These are phyloP conservation scores for Syncephalastrum sp. DNA, from an alignment of 371 early-diverging fungal species.

Conservation along the genomic window DNA sequence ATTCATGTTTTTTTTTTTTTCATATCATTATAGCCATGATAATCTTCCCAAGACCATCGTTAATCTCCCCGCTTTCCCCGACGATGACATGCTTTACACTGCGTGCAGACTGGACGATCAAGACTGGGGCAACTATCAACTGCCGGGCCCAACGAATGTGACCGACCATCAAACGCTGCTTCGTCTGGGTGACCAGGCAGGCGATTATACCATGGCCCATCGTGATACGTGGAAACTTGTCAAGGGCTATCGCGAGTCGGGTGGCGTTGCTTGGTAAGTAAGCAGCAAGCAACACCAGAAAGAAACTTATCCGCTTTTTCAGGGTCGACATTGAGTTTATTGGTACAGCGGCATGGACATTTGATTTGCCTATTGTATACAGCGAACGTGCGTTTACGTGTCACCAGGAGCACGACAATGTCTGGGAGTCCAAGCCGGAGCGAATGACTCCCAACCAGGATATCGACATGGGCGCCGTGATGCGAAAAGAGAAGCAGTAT, in stretches of 20 bases:
- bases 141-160: conserved; percentile 21
- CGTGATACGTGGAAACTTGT: conserved; percentile 42
- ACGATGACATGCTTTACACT: conserved; percentile 37
- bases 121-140: conserved; percentile 35
- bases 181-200: conserved; percentile 40
- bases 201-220: conserved; percentile 48
- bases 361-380: conserved; percentile 33
- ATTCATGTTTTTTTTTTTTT: too few relatives aligned
- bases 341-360: conserved; percentile 35
- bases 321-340: conserved; percentile 49
- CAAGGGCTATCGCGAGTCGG: conserved; percentile 41
- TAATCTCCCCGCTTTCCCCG: conserved; percentile 31
- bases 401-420: conserved; percentile 43
- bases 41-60: conserved; percentile 40
- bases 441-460: conserved; percentile 24
- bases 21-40: conserved; percentile 22
- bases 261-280: conserved; percentile 41
- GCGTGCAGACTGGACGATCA: conserved; percentile 30
- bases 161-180: conserved; percentile 28
- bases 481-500: conserved; percentile 22
- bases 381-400: conserved; percentile 34
- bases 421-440: conserved; percentile 36
- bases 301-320: background rate
- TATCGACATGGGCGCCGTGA: conserved; percentile 24
- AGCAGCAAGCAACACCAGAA: background rate